Evolutionary conservation across 2,329 filamentous ascomycete genomes (phyloP).

Genomic region (Magnaporthiopsis rhizophila): DNA sequence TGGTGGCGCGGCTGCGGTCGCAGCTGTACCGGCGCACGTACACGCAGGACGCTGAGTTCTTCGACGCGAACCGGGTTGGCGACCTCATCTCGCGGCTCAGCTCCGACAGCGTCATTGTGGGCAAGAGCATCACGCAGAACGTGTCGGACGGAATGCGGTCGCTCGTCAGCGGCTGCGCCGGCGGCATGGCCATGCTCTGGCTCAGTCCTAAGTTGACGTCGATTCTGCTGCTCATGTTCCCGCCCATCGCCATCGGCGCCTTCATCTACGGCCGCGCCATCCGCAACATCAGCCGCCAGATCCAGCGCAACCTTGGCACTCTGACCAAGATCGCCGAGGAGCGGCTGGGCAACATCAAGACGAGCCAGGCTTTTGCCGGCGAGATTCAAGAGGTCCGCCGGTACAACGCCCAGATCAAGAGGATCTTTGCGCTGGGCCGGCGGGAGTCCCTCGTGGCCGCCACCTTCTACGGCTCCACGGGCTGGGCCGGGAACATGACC

Average conservation of each 20-base stretch:
- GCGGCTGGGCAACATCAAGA: slow-evolving; percentile 92
- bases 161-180: slow-evolving; percentile 81
- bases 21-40: slow-evolving; percentile 88
- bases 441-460: slow-evolving; percentile 83
- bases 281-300: slow-evolving; percentile 80
- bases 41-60: slow-evolving; percentile 97
- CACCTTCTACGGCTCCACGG: slow-evolving; percentile 79
- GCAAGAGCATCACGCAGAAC: slow-evolving; percentile 97
- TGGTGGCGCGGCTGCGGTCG: slow-evolving; percentile 82
- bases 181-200: slow-evolving; percentile 91
- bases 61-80: slow-evolving; percentile 93
- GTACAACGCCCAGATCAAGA: slow-evolving; percentile 87
- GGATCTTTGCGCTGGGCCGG: slow-evolving; percentile 83
- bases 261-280: slow-evolving; percentile 89
- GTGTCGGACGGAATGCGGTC: slow-evolving; percentile 91
- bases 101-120: slow-evolving; percentile 94
- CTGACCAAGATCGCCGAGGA: slow-evolving; percentile 97
- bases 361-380: slow-evolving; percentile 90
- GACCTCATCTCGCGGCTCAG: slow-evolving; percentile 93
- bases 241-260: slow-evolving; percentile 81
- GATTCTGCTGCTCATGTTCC: slow-evolving; percentile 78
- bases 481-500: slow-evolving; percentile 93
- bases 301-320: slow-evolving; percentile 87
- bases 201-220: slow-evolving; percentile 86
- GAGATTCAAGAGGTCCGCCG: slow-evolving; percentile 84